Evolutionary conservation across 139 green algal genomes (phyloP).

Genomic region (Chlamydomonas sphaeroides): DNA sequence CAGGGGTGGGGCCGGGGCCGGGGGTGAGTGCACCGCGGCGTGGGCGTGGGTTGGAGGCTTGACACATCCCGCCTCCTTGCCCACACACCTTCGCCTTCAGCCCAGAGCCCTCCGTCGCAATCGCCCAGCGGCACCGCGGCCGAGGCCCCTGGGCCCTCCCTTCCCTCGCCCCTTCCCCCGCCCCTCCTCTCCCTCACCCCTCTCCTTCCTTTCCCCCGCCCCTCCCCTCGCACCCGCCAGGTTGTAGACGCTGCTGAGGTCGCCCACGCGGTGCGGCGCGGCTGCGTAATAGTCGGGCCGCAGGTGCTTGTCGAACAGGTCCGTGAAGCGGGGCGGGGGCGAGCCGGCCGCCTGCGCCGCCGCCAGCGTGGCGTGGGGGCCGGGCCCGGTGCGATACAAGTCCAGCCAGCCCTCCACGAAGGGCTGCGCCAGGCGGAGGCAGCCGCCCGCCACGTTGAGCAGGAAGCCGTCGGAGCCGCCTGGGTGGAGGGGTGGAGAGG

Average conservation of each 20-base stretch:
- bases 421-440: constrained; percentile 56
- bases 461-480: constrained; percentile 55
- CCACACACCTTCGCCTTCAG: no score
- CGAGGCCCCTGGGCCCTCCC: no score
- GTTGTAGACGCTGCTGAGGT: constrained; percentile 20
- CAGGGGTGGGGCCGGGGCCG: neutral
- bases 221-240: neutral
- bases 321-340: constrained; percentile 22
- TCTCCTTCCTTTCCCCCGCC: neutral
- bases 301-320: constrained; percentile 60
- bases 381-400: constrained; percentile 18
- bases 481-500: neutral
- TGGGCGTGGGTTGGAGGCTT: neutral
- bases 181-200: neutral
- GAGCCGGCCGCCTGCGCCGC: neutral
- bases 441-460: constrained; percentile 48
- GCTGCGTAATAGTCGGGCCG: constrained; percentile 52
- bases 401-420: constrained; percentile 58
- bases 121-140: no score
- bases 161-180: no score
- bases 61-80: no score
- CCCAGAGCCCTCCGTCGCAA: no score
- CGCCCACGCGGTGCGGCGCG: constrained; percentile 40
- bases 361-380: neutral
- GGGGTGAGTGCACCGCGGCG: neutral